Evolutionary conservation across 2,329 filamentous ascomycete genomes (phyloP), one percentile per base, ranked within the genome.

Genomic region (Penicillium sp.): DNA sequence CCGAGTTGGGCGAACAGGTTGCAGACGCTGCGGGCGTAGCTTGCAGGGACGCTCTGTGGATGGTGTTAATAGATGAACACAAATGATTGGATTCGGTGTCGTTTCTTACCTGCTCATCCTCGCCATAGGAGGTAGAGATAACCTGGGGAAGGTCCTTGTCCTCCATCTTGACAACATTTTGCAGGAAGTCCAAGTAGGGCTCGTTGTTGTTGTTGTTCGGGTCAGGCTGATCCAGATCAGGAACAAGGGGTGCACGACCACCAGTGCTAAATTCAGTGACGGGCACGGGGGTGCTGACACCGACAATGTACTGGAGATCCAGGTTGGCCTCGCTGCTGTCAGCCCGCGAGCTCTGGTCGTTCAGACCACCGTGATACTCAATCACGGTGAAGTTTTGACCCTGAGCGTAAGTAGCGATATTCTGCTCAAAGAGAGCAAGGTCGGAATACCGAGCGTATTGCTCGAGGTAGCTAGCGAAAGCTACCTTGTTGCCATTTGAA

Each of bases 281-380:
- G 1, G 78, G 76, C 16, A 81, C 67, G 0, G 80, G 80, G 11
- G 77, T 67, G 58, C 78, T 76, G 14, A 83, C 63, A 33, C 80
- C 79, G 45, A 80, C 63, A 4, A 81, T 81, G 61, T 82, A 82
- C 66, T 83, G 80, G 40, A 81, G 75, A 61, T 84, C 82, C 19
- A 83, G 73, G 65, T 83, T 83, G 55, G 81, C 82, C 66, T 84
- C 82, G 16, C 78, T 75, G 63, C 78, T 80, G 64, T 79, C 75
- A 11, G 70, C 64, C 2, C 66, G 66, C 10, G 77, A 72, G 55
- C 75, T 71, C 61, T 77, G 74, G 46, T 75, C 65, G 48, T 79
- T 68, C 8, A 74, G 65, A 22, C 76, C 76, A 63, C 80, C 80
- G 51, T 82, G 77, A 49, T 79, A 78, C 28, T 75, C 69, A 14